A percentile compares a stretch with the other conserved stretches of the same genome.
phyloP scores from a whole-genome alignment of 331 rosid species.

The Erythrophleum ivorense region DNA sequence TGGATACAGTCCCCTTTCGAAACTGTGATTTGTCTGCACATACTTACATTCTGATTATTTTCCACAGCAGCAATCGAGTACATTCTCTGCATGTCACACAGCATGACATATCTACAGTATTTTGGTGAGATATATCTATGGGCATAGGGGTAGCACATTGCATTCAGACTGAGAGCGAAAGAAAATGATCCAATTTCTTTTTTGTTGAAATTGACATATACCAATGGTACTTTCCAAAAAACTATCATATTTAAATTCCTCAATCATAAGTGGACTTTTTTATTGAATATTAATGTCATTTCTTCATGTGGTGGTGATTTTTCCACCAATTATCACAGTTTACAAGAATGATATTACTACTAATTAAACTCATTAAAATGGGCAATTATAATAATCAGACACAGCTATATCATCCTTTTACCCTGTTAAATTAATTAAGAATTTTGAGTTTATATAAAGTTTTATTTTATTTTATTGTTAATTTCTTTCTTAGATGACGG shows the following conservation, averaged over 20 bases:
- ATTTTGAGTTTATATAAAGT: not conserved
- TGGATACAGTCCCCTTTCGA: not conserved
- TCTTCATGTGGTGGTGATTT: not conserved
- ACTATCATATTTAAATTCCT: not conserved
- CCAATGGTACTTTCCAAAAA: conserved; percentile 22
- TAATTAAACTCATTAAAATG: not conserved
- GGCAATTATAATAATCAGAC: not conserved
- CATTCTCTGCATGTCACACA: conserved; percentile 3
- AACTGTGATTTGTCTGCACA: not conserved
- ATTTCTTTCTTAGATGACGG: not conserved
- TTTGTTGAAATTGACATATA: conserved; percentile 36
- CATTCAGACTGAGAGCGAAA: conserved; percentile 20
- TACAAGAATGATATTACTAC: not conserved
- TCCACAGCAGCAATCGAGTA: not conserved
- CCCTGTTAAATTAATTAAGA: not conserved
- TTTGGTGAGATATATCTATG: conserved; percentile 2
- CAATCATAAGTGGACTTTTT: not conserved
- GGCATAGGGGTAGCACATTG: conserved; percentile 19
- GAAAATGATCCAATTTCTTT: not conserved
- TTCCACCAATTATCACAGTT: not conserved
- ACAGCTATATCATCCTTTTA: not conserved
- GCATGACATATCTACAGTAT: not conserved
- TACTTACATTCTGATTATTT: not conserved
- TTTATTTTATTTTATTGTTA: not conserved
- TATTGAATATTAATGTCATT: not conserved